Base-by-base conservation (phyloP, 192 early-diverging fungal genomes). In the Spizellomyces punctatus region DNA sequence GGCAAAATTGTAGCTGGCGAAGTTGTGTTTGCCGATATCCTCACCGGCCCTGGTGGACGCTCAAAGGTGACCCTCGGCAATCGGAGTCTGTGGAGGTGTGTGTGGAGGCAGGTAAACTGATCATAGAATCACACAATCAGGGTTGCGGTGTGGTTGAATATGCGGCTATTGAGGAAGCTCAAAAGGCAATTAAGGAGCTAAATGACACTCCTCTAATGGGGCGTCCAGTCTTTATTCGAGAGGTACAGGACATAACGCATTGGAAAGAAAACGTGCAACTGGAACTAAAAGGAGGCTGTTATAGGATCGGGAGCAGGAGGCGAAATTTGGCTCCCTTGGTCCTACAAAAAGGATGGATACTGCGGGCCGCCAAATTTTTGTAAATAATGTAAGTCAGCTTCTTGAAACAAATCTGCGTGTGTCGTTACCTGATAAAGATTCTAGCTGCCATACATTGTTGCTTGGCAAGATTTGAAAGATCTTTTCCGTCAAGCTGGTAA, bases 381-480 rank as follows among this genome's bases (percentile, higher is more conserved):
- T 76, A 21, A 64, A 59, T 8, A 76, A 76, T 46, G 75, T 76
- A 59, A 64, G 68, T 41, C 43, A 17, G 43, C 19, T n/a, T n/a
- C 12, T 62, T 44, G 62, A 65, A 5, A 21, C 42, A 16, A 64
- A 65, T 43, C 19, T 36, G 55, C 12, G 16, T 44, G 36, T 64
- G 5, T 65, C 27, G 10, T 5, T 71, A 10, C 66, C 58, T 17
- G 63, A 10, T 54, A 5, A n/a, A 6, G 14, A 19, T 49, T 67
- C 55, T 19, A 94, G 93, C 76, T 95, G 4, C 93, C 93, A 6
- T 91, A 86, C 72, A 81, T 85, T 42, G 86, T 91, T 46, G 88
- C 86, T 43, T 94, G 93, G 92, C 91, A 95, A 78, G 93, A 95
- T 63, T 58, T 95, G 76, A 95, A 95, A 66, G 92, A 93, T 75